A percentile compares a stretch with the other conserved stretches of the same genome.
Conservation (phyloP, 83 land plant species). For the Thuja plicata region DNA sequence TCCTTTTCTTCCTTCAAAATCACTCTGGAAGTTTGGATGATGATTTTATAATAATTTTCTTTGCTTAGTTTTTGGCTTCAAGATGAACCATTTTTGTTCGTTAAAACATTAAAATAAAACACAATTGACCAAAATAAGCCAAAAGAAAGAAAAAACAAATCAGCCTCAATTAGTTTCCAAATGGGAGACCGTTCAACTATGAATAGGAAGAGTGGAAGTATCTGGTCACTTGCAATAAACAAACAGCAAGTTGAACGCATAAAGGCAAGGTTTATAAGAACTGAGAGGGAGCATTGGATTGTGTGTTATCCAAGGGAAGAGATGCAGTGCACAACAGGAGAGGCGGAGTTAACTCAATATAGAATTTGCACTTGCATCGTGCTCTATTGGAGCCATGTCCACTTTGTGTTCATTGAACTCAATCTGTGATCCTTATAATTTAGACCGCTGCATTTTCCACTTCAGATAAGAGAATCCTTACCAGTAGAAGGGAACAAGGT, state of each 20-base stretch:
- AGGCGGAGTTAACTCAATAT: background rate
- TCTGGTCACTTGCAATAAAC: background rate
- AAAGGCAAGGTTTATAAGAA: background rate
- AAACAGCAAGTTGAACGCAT: background rate
- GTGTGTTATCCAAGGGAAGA: background rate
- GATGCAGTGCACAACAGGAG: background rate
- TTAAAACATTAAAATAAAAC: background rate
- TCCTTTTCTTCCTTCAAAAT: background rate
- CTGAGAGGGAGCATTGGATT: no score
- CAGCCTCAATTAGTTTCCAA: background rate
- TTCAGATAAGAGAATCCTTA: background rate
- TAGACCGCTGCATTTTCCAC: background rate
- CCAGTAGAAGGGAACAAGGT: background rate
- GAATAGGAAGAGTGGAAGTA: background rate
- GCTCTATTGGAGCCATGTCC: background rate
- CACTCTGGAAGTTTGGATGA: background rate
- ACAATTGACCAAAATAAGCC: no score
- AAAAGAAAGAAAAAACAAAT: background rate
- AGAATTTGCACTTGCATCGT: background rate
- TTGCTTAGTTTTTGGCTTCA: background rate
- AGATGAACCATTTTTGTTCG: background rate
- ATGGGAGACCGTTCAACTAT: background rate
- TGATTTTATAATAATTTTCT: no score
- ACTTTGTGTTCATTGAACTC: background rate
- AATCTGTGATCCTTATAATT: background rate